Conservation (phyloP, 345 rosid genomes). For the Eucalyptus tenuipes region DNA sequence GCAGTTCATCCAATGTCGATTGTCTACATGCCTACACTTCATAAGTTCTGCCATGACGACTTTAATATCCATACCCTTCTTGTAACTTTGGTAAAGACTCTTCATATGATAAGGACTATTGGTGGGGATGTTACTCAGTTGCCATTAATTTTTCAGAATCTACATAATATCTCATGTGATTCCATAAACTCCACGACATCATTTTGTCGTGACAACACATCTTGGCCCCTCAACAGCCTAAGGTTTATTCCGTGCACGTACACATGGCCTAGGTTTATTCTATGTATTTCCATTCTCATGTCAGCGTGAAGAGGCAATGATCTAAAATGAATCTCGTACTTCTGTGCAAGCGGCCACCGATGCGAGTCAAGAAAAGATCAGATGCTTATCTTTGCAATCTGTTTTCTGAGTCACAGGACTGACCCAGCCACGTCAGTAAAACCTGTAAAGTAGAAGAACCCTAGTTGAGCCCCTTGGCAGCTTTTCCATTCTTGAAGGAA, state of each 20-base stretch:
- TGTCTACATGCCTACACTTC: too few relatives aligned
- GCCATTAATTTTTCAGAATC: not conserved
- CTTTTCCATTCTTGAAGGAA: not conserved
- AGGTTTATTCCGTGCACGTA: not conserved
- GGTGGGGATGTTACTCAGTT: not conserved
- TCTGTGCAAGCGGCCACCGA: not conserved
- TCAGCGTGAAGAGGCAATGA: not conserved
- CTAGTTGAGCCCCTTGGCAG: not conserved
- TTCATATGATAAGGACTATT: not conserved
- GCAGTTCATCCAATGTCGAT: fast-evolving
- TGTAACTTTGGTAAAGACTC: not conserved
- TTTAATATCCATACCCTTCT: not conserved
- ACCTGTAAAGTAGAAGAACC: not conserved
- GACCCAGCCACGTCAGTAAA: not conserved
- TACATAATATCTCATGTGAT: not conserved
- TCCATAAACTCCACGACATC: not conserved
- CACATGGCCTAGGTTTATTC: not conserved
- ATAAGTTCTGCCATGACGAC: not conserved
- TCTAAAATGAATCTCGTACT: not conserved
- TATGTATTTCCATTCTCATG: not conserved
- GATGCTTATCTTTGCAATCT: not conserved
- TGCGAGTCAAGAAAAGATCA: not conserved
- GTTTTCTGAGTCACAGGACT: not conserved
- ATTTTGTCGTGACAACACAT: not conserved
- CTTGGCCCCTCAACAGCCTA: not conserved